Evolutionary conservation across 1,284 basidiomycete genomes (phyloP), one percentile per base, ranked within the genome.

Genomic region (Singerocomus inundabilis): DNA sequence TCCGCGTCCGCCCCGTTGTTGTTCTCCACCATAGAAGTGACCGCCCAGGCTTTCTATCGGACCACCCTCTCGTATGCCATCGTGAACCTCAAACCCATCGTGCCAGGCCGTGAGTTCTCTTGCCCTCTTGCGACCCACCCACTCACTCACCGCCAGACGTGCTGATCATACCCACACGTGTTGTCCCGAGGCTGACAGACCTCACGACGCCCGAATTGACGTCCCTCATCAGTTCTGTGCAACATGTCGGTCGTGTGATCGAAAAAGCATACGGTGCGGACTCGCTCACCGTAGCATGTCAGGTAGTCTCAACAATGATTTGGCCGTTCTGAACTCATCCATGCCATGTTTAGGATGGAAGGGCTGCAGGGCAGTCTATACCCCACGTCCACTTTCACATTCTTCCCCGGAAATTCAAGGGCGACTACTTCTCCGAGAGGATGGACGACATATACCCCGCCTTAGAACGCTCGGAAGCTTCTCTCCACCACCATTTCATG

Each of bases 301-400:
- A 94, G 78, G 91, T 69, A 64, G 33, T 41, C 41, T 12, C 28
- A n/a, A 5, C 16, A 4, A 15, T 30, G 5, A n/a, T 28, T 5
- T 15, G 6, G 6, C 32, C 1, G 11, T 25, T 31, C 41, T 28
- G 18, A 16, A 35, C 36, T 53, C 36, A 60, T 35, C 12, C 37
- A 18, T 24, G 8, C 32, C 32, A 11, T 30, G 15, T 39, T n/a
- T 60, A 96, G 90, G 93, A 96, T 64, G 93, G 93, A 6, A 79
- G 77, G 49, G 85, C 86, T 7, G 90, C 92, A 1, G 87, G 93
- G 0, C 93, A 97, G 72, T 85, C 83, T 5, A 84, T 95, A 13
- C 85, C 92, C 0, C 93, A 96, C 62, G 90, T 96, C 21, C 93
- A 97, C 66, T 88, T 96, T 56, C 93, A 96, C 64, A 71, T 96